These are phyloP conservation scores for Fusarium robinianum DNA, from an alignment of 2,329 filamentous ascomycete species.

Conservation along the genomic window DNA sequence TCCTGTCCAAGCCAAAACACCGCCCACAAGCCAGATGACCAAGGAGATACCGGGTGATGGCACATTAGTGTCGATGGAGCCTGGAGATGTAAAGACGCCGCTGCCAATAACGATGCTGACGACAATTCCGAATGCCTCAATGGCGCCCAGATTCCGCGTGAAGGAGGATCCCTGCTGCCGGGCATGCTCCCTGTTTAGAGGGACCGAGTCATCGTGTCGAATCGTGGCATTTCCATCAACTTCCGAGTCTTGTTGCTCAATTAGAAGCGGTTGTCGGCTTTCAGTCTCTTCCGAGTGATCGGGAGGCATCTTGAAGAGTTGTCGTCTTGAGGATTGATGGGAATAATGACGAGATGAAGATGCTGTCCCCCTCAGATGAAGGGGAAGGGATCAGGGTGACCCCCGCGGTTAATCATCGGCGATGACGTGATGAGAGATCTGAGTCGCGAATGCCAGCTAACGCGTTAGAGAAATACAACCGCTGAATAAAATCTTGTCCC, in stretches of 20 bases:
- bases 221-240: conserved; percentile 3
- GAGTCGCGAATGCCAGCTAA: not conserved
- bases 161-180: too few species aligned
- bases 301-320: conserved; percentile 16
- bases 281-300: conserved; percentile 8
- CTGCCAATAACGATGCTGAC: conserved; percentile 68
- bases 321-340: not conserved
- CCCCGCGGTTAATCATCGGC: conserved; percentile 35
- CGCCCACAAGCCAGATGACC: conserved; percentile 64
- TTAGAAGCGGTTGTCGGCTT: conserved; percentile 23
- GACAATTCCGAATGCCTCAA: conserved; percentile 62
- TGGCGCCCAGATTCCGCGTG: conserved; percentile 50
- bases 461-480: too few species aligned
- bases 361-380: conserved; percentile 4
- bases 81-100: conserved; percentile 67
- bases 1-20: conserved; percentile 66
- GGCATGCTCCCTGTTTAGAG: conserved; percentile 15
- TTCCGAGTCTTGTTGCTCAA: conserved; percentile 9
- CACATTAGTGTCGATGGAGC: conserved; percentile 65
- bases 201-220: conserved; percentile 8
- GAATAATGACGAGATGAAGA: not conserved
- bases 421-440: conserved; percentile 9
- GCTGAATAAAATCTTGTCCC: too few species aligned
- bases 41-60: conserved; percentile 63
- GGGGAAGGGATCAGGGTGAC: too few species aligned